Percentiles rank a stretch among this genome's conserved stretches.
Conservation (phyloP, 345 rosid genomes). For the Abelmoschus esculentus region DNA sequence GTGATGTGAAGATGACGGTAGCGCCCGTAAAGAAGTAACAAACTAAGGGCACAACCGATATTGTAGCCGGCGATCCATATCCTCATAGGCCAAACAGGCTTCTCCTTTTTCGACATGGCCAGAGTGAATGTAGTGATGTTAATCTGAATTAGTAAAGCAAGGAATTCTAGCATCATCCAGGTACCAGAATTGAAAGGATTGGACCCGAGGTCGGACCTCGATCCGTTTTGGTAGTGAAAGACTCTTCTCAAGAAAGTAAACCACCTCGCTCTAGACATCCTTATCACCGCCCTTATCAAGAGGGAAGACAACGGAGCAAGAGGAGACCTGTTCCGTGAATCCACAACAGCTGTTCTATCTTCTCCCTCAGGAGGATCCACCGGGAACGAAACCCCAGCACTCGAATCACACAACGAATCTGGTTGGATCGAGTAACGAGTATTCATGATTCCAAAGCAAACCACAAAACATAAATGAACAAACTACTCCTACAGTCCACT, state of each 20-base stretch:
- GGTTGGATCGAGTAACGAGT: constrained; percentile 32
- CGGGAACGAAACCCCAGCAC: constrained; percentile 33
- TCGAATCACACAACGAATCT: constrained; percentile 36
- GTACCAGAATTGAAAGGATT: constrained; percentile 82
- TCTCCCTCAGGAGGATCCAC: constrained; percentile 35
- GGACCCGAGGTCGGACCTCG: constrained; percentile 51
- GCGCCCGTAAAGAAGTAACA: constrained; percentile 73
- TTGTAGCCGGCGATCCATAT: constrained; percentile 81
- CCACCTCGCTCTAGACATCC: constrained; percentile 93
- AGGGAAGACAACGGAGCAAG: constrained; percentile 31
- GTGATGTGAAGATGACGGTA: constrained; percentile 34
- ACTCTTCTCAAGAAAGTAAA: constrained; percentile 84
- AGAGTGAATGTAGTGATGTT: constrained; percentile 53
- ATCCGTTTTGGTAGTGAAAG: constrained; percentile 78
- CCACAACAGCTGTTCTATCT: constrained; percentile 12
- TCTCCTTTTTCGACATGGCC: constrained; percentile 62
- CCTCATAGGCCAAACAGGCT: constrained; percentile 90
- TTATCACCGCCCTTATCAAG: constrained; percentile 57
- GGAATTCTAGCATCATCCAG: constrained; percentile 85
- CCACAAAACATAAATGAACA: background rate
- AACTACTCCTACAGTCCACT: background rate
- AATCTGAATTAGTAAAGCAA: constrained; percentile 63
- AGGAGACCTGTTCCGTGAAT: constrained; percentile 39
- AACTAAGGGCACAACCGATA: constrained; percentile 63
- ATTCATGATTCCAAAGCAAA: constrained; percentile 34